A percentile compares a stretch with the other conserved stretches of the same genome.
phyloP scores from a whole-genome alignment of 1,284 basidiomycete species.

The Malassezia sp. region DNA sequence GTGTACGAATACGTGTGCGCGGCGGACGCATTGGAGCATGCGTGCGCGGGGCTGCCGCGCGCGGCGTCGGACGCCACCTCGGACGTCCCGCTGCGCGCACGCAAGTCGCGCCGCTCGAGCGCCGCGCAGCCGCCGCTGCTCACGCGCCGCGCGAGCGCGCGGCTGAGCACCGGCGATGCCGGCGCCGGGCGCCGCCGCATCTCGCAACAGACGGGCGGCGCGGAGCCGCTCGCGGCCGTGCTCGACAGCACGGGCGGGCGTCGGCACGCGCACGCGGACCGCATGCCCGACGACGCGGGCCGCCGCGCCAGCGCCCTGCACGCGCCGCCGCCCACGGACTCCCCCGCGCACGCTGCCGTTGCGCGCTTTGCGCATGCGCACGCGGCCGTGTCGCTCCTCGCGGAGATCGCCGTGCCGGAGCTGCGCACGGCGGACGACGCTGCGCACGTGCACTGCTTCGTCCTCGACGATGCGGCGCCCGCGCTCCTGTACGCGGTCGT shows the following conservation, averaged over 20 bases:
- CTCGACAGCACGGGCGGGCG: neutral
- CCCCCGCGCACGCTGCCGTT: slow-evolving; percentile 19
- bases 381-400: slow-evolving; percentile 26
- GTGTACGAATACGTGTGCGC: slow-evolving; percentile 23
- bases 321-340: neutral
- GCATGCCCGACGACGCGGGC: too few relatives aligned
- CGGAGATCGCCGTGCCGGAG: slow-evolving; percentile 22
- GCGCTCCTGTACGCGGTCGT: neutral
- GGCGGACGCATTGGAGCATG: slow-evolving; percentile 16
- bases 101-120: slow-evolving; percentile 1
- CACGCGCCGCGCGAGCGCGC: neutral
- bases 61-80: neutral
- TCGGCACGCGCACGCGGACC: too few relatives aligned
- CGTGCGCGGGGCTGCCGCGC: slow-evolving; percentile 14
- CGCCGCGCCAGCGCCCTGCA: neutral
- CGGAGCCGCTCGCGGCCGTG: slow-evolving; percentile 4
- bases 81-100: neutral
- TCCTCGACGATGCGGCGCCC: neutral
- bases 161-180: slow-evolving; percentile 3
- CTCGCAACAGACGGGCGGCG: neutral
- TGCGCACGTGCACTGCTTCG: neutral
- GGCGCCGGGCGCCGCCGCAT: neutral
- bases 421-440: neutral
- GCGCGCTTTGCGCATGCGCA: slow-evolving; percentile 28
- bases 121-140: neutral